Evolutionary conservation across 2,329 filamentous ascomycete species (phyloP), one percentile per base, ranked within the genome.

Genomic region (Claviceps capensis): DNA sequence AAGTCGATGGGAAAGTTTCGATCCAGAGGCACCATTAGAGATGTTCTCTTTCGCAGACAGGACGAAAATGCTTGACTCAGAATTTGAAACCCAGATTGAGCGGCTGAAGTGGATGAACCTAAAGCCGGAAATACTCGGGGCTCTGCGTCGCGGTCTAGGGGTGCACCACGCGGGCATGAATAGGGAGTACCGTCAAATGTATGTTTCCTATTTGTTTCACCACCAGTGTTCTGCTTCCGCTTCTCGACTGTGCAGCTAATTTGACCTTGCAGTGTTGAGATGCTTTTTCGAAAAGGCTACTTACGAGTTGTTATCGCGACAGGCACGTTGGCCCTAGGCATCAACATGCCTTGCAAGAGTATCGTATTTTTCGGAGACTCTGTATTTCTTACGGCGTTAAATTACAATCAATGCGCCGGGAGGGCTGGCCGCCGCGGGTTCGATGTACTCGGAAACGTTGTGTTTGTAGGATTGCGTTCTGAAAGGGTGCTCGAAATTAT

Each of bases 261-360:
- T 5, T 36, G 42, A 5, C 38, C 17, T 2, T 5, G 7, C 34
- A 73, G 72, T 19, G 82, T 87, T 1, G 85, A 89, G 61, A 84
- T 86, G 54, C 67, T 88, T 7, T 89, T 88, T 67, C 77, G 86
- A 8, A 83, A 78, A 62, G 83, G 85, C 0, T 89, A 78, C 60
- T 65, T 90, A 42, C 75, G 78, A 7, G 81, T 85, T 1, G 80
- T 90, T 30, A 74, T 90, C 26, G 85, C 86, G 0, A 90, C 86
- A 1, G 86, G 85, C 1, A 89, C 85, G 0, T 73, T 89, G 22
- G 83, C 83, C 1, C 70, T 90, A 5, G 86, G 86, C 69, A 85
- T 91, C 69, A 91, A 88, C 59, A 87, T 88, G 83, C 86, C 86
- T 9, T 90, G 85, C 63, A 87, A 86, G 63, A 91, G 86, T 1